Evolutionary conservation across 495 filamentous ascomycete genomes (phyloP), one percentile per base, ranked within the genome.

Genomic region (Trichoderma erinaceum): DNA sequence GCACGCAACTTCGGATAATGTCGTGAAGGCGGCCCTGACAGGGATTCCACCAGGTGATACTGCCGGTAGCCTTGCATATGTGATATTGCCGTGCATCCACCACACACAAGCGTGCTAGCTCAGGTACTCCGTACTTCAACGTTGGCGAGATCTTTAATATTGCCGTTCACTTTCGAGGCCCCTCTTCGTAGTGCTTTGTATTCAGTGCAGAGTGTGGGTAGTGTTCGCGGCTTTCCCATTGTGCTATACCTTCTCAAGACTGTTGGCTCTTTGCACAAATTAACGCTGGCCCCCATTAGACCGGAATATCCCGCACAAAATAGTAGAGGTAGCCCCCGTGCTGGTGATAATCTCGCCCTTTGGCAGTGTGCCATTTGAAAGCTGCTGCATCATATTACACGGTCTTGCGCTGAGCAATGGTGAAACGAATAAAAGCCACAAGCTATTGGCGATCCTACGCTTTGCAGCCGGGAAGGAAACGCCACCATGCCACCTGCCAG

Each of bases 31-130:
- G 56, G 56, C 12, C 56, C 56, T 32, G 56, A 61, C 56, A 61
- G 56, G 56, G 56, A 61, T 61, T 11, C 25, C 10, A 32, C 23
- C 23, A 35, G 56, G 56, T 61, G 56, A 61, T 21, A 52, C 48
- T 21, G 12, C 18, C 43, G 43, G 48, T 61, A 61, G 56, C 56
- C 56, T 61, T 61, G 56, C 56, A 32, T 61, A 61, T 61, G 56
- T 61, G 56, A 61, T 61, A 61, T 61, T 61, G 56, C 56, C 56
- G 56, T 61, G 56, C 56, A 61, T 61, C 56, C 56, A 61, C 23
- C 52, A 1, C n/a, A 29, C 25, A 61, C n/a, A 61, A 13, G 25
- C 23, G 11, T 61, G 18, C 48, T 11, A 11, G 10, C 48, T 18
- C n/a, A 23, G 5, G 48, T 12, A 48, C 35, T 38, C 35, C 35